phyloP scores from a whole-genome alignment of 345 rosid genomes.

The Moringa oleifera region DNA sequence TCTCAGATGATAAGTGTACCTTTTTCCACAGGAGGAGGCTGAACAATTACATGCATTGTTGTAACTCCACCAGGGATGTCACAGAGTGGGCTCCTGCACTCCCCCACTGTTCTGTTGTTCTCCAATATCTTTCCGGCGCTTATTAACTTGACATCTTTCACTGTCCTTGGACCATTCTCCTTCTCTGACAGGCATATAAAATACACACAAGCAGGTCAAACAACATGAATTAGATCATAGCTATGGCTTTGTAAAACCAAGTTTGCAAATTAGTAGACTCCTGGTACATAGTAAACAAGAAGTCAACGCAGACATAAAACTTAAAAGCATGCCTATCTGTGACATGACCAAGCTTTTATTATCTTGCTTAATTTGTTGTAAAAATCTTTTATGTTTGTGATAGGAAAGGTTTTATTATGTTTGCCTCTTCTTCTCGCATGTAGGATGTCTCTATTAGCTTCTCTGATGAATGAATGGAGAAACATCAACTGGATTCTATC shows the following conservation, averaged over 20 bases:
- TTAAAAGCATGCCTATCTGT: too few relatives aligned
- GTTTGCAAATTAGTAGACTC: too few relatives aligned
- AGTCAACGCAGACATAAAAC: too few relatives aligned
- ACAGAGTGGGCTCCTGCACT: conserved; percentile 77
- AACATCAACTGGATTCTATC: neutral
- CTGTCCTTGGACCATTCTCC: conserved; percentile 81
- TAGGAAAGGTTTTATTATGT: too few relatives aligned
- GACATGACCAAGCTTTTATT: too few relatives aligned
- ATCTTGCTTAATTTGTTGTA: too few relatives aligned
- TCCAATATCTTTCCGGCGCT: conserved; percentile 93
- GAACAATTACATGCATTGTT: conserved; percentile 96
- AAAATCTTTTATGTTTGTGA: neutral
- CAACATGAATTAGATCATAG: neutral
- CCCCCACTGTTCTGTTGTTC: conserved; percentile 73
- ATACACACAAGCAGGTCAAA: neutral
- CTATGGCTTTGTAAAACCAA: neutral
- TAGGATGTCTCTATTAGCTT: too few relatives aligned
- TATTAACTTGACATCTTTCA: conserved; percentile 86
- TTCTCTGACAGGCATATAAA: conserved; percentile 43
- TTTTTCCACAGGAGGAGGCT: conserved; percentile 64
- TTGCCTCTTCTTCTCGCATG: too few relatives aligned
- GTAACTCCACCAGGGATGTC: conserved; percentile 81
- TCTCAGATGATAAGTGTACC: conserved; percentile 31
- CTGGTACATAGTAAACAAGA: too few relatives aligned
- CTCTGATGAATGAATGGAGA: too few relatives aligned